Base-by-base conservation (phyloP, 129 eudicot genomes). In the Escallonia rubra region DNA sequence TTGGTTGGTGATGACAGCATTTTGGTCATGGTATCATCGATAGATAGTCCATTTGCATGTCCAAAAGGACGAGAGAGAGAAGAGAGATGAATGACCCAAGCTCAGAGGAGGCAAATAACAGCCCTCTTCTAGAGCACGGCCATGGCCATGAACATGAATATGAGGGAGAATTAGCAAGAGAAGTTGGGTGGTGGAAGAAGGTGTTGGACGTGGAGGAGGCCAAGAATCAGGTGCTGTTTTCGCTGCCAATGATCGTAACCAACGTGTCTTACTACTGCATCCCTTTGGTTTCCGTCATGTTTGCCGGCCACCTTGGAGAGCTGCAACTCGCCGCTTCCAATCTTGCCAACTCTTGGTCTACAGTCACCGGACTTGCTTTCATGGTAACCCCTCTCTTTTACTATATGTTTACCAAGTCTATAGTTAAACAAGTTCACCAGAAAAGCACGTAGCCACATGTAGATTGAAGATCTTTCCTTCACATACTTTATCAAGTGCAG, bases 271-370 rank as follows among this genome's bases (percentile, higher is more conserved):
- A 60, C 10, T 80, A 80, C 57, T 59, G 43, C 50, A 84, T 84
- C 43, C 81, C 85, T 42, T 43, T 84, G 60, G 68, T 74, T 7
- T 84, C 89, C 8, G 89, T 84, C 15, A 84, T 84, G 89, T 84
- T 83, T n/a, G 89, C 85, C 46, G 89, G 85, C 50, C 89, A 80
- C 69, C 83, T 76, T 10, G 89, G 89, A 4, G 78, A 84, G 38
- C 83, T 73, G 16, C 67, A 84, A 62, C 86, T 84, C 40, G 86
- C 89, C 41, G 76, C 66, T 51, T 56, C 89, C 2, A 84, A 70
- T 11, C 89, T 84, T 6, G 85, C 83, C 12, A 80, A 84, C 60
- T 80, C 89, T 6, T 80, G 86, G 89, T 77, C 83, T 38, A 61
- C 63, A 43, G 89, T 84, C 59, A 55, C 89, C 49, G 89, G 89